Evolutionary conservation across 148 eudicot genomes (phyloP).

Genomic region (Vaccinium macrocarpon): DNA sequence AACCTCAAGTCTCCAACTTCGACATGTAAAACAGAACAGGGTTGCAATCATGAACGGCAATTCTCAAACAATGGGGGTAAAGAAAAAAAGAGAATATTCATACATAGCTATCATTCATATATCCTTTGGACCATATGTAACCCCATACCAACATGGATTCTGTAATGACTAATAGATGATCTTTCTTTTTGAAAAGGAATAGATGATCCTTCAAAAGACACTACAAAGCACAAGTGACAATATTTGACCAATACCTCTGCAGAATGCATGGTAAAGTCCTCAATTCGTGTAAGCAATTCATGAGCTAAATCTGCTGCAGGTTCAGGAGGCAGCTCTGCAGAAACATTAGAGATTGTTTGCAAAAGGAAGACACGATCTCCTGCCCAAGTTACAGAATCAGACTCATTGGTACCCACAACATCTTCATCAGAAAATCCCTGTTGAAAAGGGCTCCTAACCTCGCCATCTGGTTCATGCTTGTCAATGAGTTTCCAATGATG

Average conservation of each 20-base stretch:
- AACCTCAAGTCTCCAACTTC: not conserved
- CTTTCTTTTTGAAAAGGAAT: not conserved
- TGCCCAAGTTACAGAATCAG: constrained; percentile 70
- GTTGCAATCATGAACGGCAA: not conserved
- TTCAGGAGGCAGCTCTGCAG: constrained; percentile 78
- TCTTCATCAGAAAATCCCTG: constrained; percentile 36
- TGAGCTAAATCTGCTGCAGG: constrained; percentile 97
- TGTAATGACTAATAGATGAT: not conserved
- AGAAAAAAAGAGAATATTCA: not conserved
- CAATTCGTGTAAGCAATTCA: constrained; percentile 72
- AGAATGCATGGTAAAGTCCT: constrained; percentile 80
- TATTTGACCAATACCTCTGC: constrained; percentile 60
- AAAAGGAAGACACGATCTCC: constrained; percentile 81
- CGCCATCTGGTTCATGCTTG: constrained; percentile 35
- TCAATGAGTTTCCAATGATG: constrained; percentile 96
- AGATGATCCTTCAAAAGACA: not conserved
- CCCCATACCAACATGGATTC: not conserved
- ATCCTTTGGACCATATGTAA: not conserved
- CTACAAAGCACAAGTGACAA: not conserved
- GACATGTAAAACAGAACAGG: not conserved
- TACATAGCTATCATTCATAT: not conserved
- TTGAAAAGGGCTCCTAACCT: constrained; percentile 28
- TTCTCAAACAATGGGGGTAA: not conserved
- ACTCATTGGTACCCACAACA: constrained; percentile 30
- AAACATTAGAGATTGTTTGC: constrained; percentile 90